These are phyloP conservation scores for Grigorovia jiainica DNA, from an alignment of 805 yeast species.

Conservation along the genomic window DNA sequence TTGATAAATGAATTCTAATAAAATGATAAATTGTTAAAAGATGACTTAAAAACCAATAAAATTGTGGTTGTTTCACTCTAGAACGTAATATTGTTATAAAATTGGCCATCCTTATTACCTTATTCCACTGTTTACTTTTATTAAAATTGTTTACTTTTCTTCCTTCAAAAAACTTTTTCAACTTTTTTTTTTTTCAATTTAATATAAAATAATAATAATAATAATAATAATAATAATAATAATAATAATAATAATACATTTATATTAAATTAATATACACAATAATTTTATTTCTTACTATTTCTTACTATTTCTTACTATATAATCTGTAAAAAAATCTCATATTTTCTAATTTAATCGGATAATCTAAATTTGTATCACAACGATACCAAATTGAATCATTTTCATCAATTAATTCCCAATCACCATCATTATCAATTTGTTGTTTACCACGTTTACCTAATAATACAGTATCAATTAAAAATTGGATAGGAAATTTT, in stretches of 20 bases:
- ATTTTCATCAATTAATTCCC: constrained; percentile 56
- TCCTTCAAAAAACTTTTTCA: too few species aligned
- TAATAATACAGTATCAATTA: constrained; percentile 62
- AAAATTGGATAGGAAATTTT: constrained; percentile 72
- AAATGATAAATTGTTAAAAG: constrained; percentile 36
- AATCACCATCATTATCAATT: constrained; percentile 43
- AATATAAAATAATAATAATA: too few species aligned
- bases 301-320: constrained; percentile 44
- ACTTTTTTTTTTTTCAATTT: too few species aligned
- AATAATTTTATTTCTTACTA: not conserved
- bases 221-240: too few species aligned
- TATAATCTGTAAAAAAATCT: constrained; percentile 74
- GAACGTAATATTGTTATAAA: constrained; percentile 15
- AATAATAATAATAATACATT: too few species aligned
- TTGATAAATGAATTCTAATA: constrained; percentile 33
- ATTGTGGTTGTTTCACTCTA: constrained; percentile 42
- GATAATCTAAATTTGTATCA: constrained; percentile 44
- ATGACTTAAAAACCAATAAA: constrained; percentile 65
- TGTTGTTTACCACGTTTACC: constrained; percentile 38
- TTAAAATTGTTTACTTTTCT: too few species aligned
- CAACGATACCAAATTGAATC: constrained; percentile 80
- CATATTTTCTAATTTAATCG: constrained; percentile 75
- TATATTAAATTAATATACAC: too few species aligned
- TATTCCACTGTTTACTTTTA: not conserved
- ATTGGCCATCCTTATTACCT: constrained; percentile 9